phyloP scores from a whole-genome alignment of 78 protist species.

The Polysphondylium violaceum region DNA sequence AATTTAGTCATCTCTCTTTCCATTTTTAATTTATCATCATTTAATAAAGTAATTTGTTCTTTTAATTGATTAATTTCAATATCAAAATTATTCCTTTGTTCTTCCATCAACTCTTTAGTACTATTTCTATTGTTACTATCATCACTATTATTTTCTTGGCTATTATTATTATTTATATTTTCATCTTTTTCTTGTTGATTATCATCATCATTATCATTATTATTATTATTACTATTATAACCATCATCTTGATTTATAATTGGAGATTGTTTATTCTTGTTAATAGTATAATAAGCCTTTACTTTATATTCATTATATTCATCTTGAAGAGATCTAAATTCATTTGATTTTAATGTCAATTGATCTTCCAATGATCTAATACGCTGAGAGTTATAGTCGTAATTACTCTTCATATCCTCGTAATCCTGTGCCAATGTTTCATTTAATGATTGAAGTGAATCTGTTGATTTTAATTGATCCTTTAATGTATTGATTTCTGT shows the following conservation, averaged over 20 bases:
- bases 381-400: slow-evolving; percentile 32
- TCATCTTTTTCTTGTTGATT: background rate
- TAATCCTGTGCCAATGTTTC: slow-evolving; percentile 25
- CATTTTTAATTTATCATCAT: background rate
- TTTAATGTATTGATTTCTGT: background rate
- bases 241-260: background rate
- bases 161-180: background rate
- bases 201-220: background rate
- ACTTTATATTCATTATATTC: slow-evolving; percentile 51
- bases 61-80: background rate
- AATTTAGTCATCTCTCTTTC: background rate
- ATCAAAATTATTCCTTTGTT: background rate
- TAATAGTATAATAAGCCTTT: slow-evolving; percentile 40
- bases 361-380: slow-evolving; percentile 40
- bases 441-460: background rate
- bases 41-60: background rate
- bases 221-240: background rate
- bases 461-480: background rate
- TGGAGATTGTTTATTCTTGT: background rate
- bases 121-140: background rate
- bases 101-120: background rate
- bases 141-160: background rate
- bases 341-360: background rate
- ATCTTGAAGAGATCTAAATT: background rate
- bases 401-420: slow-evolving; percentile 37